phyloP scores from a whole-genome alignment of 306 rosid genomes.

The Rosa multiflora region DNA sequence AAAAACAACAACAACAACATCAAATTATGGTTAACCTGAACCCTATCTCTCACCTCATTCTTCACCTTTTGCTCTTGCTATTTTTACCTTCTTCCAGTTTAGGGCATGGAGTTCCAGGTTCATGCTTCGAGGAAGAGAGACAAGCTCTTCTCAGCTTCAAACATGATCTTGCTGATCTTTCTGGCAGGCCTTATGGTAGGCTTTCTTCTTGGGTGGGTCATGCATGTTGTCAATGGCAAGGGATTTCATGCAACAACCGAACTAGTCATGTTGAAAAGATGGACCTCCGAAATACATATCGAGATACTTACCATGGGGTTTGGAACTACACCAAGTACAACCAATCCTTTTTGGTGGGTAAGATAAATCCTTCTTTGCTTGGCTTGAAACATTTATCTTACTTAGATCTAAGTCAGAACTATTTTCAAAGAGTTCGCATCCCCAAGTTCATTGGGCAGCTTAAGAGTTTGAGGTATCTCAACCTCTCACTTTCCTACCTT shows the following conservation, averaged over 20 bases:
- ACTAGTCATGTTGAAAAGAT: background rate
- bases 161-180: background rate
- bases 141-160: slow-evolving; percentile 1
- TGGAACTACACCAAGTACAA: background rate
- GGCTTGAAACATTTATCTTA: too few relatives aligned
- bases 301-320: too few relatives aligned
- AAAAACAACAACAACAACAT: too few relatives aligned
- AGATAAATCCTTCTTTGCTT: too few relatives aligned
- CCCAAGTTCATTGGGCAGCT: too few relatives aligned
- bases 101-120: background rate
- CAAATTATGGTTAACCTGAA: background rate
- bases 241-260: background rate
- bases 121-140: background rate
- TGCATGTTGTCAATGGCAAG: slow-evolving; percentile 15
- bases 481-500: too few relatives aligned
- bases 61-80: background rate
- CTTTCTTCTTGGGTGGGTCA: slow-evolving; percentile 4
- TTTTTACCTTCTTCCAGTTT: background rate
- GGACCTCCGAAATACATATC: background rate
- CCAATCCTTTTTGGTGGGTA: background rate
- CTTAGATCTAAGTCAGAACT: too few relatives aligned
- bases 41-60: background rate
- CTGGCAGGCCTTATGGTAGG: background rate
- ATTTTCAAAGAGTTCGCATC: too few relatives aligned
- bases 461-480: too few relatives aligned